These are phyloP conservation scores for Lasiosphaeria miniovina DNA, from an alignment of 495 filamentous ascomycete species.

Conservation along the genomic window DNA sequence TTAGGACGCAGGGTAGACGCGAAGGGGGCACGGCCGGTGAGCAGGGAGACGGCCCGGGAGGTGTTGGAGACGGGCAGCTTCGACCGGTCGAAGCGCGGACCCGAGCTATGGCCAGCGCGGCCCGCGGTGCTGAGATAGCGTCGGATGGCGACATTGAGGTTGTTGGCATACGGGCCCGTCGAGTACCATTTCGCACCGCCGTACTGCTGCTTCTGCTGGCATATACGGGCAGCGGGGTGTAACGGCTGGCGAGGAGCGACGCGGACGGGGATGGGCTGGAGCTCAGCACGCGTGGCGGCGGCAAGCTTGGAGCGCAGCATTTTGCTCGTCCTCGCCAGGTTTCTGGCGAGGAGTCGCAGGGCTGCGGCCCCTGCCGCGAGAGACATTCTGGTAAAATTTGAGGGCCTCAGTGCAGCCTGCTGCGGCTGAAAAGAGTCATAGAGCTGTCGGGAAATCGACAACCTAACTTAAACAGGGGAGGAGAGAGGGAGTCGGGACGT, in stretches of 20 bases:
- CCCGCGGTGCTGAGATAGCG: conserved; percentile 56
- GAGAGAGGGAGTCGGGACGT: too few relatives aligned
- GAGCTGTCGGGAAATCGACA: neutral
- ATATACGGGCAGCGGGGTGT: conserved; percentile 66
- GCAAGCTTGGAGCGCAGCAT: conserved; percentile 58
- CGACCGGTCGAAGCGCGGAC: conserved; percentile 56
- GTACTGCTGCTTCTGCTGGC: conserved; percentile 56
- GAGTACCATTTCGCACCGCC: conserved; percentile 62
- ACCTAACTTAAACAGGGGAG: neutral
- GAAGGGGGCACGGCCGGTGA: conserved; percentile 78
- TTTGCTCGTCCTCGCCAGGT: conserved; percentile 54
- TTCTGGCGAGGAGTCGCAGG: conserved; percentile 65
- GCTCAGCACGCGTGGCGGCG: conserved; percentile 46
- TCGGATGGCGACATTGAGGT: conserved; percentile 54
- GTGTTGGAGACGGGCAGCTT: conserved; percentile 64
- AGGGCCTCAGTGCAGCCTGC: neutral
- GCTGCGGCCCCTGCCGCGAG: conserved; percentile 64
- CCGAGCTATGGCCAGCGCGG: conserved; percentile 9
- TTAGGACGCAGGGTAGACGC: conserved; percentile 88
- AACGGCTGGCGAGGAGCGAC: conserved; percentile 63
- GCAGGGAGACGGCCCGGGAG: conserved; percentile 60
- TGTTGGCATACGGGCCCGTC: conserved; percentile 42
- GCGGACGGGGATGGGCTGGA: conserved; percentile 50
- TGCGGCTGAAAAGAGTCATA: neutral
- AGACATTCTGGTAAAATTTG: conserved; percentile 53